phyloP scores from a whole-genome alignment of 805 yeast genomes.

The Myxozyma melibiosi region DNA sequence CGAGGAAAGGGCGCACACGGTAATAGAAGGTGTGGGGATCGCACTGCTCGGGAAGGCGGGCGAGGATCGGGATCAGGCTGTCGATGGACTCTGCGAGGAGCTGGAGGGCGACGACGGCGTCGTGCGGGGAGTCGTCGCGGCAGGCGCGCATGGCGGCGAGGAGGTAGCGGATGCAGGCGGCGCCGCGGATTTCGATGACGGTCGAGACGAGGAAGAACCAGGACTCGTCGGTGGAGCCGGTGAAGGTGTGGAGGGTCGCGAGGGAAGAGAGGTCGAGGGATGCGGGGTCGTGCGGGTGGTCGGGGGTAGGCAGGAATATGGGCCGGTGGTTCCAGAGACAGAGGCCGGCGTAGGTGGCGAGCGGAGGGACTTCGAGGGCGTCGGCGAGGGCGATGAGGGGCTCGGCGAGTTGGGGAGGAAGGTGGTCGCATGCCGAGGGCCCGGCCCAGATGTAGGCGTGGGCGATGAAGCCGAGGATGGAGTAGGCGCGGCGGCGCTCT shows the following conservation, averaged over 20 bases:
- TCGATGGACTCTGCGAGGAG: slow-evolving; percentile 74
- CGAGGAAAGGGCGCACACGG: slow-evolving; percentile 83
- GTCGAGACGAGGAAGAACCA: slow-evolving; percentile 93
- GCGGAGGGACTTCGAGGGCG: slow-evolving; percentile 72
- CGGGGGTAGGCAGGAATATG: slow-evolving; percentile 36
- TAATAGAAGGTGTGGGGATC: slow-evolving; percentile 91
- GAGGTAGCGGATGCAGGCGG: slow-evolving; percentile 67
- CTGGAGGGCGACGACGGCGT: slow-evolving; percentile 55
- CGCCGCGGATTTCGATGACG: slow-evolving; percentile 81
- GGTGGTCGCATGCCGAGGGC: slow-evolving; percentile 53
- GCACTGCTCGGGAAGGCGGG: slow-evolving; percentile 89
- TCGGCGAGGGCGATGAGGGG: slow-evolving; percentile 68
- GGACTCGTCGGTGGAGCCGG: slow-evolving; percentile 87
- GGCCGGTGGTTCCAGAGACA: slow-evolving; percentile 76
- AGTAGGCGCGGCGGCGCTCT: slow-evolving; percentile 78
- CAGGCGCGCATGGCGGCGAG: slow-evolving; percentile 64
- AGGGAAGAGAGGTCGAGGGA: slow-evolving; percentile 66
- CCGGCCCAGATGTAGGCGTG: slow-evolving; percentile 93
- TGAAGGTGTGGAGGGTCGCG: slow-evolving; percentile 79
- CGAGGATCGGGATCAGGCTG: slow-evolving; percentile 66
- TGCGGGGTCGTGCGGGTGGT: slow-evolving; percentile 60
- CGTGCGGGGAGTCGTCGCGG: slow-evolving; percentile 48
- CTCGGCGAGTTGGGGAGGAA: slow-evolving; percentile 69
- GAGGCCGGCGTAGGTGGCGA: slow-evolving; percentile 84
- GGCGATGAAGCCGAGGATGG: slow-evolving; percentile 72